Percentiles rank a stretch among this genome's conserved stretches.
Conservation (phyloP, 2,329 filamentous ascomycete species). For the Aspergillus clavatus region DNA sequence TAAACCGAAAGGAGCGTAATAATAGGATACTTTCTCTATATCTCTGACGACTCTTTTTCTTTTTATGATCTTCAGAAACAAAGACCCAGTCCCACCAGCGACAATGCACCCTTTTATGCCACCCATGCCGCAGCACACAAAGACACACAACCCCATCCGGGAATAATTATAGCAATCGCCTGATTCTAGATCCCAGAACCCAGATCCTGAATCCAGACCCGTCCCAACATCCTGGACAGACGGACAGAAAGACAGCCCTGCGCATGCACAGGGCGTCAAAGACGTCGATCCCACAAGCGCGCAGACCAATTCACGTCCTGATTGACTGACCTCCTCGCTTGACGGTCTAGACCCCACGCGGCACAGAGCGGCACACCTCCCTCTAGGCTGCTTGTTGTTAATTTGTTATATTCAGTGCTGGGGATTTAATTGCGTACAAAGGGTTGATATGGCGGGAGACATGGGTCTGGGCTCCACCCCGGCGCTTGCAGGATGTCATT, state of each 20-base stretch:
- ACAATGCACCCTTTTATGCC: background rate
- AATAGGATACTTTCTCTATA: no score
- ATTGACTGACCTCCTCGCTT: background rate
- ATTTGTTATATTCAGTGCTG: no score
- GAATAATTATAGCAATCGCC: background rate
- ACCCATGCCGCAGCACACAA: background rate
- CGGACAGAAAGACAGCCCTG: no score
- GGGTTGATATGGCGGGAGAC: background rate
- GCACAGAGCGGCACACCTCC: no score
- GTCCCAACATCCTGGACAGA: background rate
- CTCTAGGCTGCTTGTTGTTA: no score
- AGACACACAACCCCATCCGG: background rate
- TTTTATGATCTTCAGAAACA: no score
- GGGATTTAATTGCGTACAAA: no score
- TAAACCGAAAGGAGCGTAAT: background rate
- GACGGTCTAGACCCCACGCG: background rate
- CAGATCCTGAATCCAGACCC: background rate
- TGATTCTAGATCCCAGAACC: background rate
- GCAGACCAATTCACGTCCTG: background rate
- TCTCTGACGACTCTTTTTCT: no score
- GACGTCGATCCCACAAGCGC: background rate
- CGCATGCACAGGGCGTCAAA: background rate
- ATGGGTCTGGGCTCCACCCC: slow-evolving; percentile 15
- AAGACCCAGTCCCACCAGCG: no score
- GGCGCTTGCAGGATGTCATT: slow-evolving; percentile 23